Evolutionary conservation across 2,329 filamentous ascomycete genomes (phyloP).

Genomic region (Ceratocystis lukuohia): DNA sequence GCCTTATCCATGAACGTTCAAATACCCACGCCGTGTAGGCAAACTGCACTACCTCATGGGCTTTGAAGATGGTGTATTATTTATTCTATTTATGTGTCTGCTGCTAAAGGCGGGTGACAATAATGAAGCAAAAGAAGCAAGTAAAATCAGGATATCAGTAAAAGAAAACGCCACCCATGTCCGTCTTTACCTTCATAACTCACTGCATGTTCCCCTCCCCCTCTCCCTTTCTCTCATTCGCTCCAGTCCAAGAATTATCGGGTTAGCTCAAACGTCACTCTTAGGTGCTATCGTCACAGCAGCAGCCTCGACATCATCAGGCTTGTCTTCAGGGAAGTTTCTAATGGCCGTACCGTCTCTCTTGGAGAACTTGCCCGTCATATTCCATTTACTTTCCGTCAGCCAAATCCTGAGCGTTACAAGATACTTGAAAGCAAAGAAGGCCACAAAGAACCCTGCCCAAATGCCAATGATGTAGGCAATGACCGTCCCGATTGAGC

Average conservation of each 20-base stretch:
- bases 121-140: background rate
- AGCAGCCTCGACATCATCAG: slow-evolving; percentile 23
- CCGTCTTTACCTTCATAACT: background rate
- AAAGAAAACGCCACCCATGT: background rate
- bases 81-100: background rate
- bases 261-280: background rate
- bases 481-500: slow-evolving; percentile 37
- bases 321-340: background rate
- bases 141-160: background rate
- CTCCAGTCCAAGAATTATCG: background rate
- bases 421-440: slow-evolving; percentile 36
- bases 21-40: background rate
- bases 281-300: slow-evolving; percentile 6
- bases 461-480: slow-evolving; percentile 51
- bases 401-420: slow-evolving; percentile 39
- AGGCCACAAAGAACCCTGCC: slow-evolving; percentile 39
- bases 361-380: slow-evolving; percentile 31
- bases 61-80: background rate
- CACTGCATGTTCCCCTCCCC: no score
- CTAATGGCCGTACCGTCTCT: slow-evolving; percentile 20
- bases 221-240: background rate
- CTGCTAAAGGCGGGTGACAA: background rate
- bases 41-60: background rate
- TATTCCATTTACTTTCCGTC: slow-evolving; percentile 35
- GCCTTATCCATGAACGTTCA: background rate